phyloP scores from a whole-genome alignment of 1,284 basidiomycete genomes.

The Tetrapyrgos nigripes region DNA sequence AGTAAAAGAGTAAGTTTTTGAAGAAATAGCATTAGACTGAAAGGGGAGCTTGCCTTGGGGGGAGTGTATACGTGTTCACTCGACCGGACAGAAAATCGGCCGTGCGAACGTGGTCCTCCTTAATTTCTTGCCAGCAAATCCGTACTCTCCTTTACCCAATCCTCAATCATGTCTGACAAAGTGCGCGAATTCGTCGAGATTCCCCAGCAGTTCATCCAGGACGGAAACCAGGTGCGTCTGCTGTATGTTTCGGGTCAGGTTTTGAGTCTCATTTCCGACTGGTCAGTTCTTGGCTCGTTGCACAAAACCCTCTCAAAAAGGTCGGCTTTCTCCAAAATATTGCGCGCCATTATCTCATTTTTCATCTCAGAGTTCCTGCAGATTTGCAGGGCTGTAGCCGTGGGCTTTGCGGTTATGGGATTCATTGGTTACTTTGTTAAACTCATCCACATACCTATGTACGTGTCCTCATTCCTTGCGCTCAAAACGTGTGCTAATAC shows the following conservation, averaged over 20 bases:
- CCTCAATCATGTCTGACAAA: slow-evolving; percentile 84
- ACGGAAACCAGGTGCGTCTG: slow-evolving; percentile 86
- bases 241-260: neutral
- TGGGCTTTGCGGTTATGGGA: slow-evolving; percentile 98
- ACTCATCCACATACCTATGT: slow-evolving; percentile 96
- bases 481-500: slow-evolving; percentile 19
- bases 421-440: slow-evolving; percentile 97
- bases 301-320: slow-evolving; percentile 96
- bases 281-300: slow-evolving; percentile 94
- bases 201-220: slow-evolving; percentile 91
- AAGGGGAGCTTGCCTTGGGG: neutral
- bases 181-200: slow-evolving; percentile 91
- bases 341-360: slow-evolving; percentile 13
- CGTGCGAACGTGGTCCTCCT: neutral
- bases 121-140: slow-evolving; percentile 26
- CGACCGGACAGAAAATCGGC: neutral
- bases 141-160: slow-evolving; percentile 20
- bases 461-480: slow-evolving; percentile 42
- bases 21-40: neutral
- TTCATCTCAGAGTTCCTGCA: slow-evolving; percentile 82
- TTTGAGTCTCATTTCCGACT: neutral
- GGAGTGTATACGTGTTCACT: slow-evolving; percentile 4
- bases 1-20: neutral
- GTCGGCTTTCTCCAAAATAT: slow-evolving; percentile 50
- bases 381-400: slow-evolving; percentile 92